Evolutionary conservation across 2,329 filamentous ascomycete species (phyloP), one percentile per base, ranked within the genome.

Genomic region (Neofusicoccum sp.): DNA sequence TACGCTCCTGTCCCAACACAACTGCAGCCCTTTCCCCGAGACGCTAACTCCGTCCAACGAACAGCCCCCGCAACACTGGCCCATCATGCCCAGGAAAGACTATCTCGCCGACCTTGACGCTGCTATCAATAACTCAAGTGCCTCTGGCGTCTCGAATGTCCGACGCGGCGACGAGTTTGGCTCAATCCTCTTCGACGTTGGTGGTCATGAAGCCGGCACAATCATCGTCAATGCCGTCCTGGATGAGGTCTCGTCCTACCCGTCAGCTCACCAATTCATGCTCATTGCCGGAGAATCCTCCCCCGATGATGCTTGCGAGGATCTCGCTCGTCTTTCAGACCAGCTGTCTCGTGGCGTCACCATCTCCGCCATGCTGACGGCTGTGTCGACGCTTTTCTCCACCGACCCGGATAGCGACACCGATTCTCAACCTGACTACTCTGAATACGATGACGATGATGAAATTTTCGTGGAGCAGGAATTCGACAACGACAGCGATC

Each of bases 141-240:
- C 11, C 6, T 20, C 76, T 1, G 75, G 80, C 51, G 78, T 95
- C 49, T 75, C 75, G 49, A 70, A 79, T 34, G 75, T 96, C 26
- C 75, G 76, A 34, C 76, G 78, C 36, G 89, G 89, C 14, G 85
- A 87, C 4, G 87, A 89, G 33, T 89, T 93, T 71, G 90, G 89
- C 54, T 85, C 89, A 61, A 79, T 96, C 61, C 81, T 81, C 12
- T 89, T 93, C 70, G 78, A 74, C 4, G 89, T 82, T 65, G 63
- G 69, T 43, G 74, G 75, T 24, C 67, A 70, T 5, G 66, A 70
- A 34, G 71, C 68, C 36, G 66, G 66, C 20, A 60, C 70, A 5
- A 65, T 76, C 59, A 66, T 68, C 30, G 69, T 79, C 49, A 78
- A 77, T n/a, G 77, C 73, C 20, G 56, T 73, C 44, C 60, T 75